phyloP scores from a whole-genome alignment of 176 grass and related monocot species.

The Triticum timopheevii region DNA sequence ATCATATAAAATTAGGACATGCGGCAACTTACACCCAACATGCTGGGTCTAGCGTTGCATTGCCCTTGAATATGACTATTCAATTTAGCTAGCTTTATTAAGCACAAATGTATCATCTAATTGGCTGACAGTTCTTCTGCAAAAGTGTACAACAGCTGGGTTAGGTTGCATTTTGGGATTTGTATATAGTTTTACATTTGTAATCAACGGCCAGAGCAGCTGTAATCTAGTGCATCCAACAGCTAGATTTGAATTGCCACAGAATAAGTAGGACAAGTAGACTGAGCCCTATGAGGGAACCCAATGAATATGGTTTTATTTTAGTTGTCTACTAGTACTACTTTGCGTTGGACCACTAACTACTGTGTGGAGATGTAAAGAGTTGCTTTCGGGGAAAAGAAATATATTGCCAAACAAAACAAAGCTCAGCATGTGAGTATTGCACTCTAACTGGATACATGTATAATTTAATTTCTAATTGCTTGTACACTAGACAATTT shows the following conservation, averaged over 20 bases:
- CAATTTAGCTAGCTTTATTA: conserved; percentile 6
- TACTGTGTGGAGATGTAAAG: neutral
- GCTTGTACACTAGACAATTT: neutral
- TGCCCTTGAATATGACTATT: neutral
- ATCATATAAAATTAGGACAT: conserved; percentile 36
- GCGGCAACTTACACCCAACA: conserved; percentile 31
- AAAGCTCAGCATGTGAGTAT: neutral
- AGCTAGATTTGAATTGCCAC: conserved; percentile 40
- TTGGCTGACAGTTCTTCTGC: conserved; percentile 22
- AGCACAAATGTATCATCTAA: neutral
- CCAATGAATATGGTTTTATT: conserved; percentile 4
- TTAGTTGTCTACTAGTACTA: conserved; percentile 13
- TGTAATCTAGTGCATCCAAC: conserved; percentile 34
- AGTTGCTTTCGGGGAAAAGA: conserved; percentile 14
- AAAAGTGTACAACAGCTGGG: conserved; percentile 10
- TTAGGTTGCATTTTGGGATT: conserved; percentile 12
- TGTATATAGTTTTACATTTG: conserved; percentile 13
- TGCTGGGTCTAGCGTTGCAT: conserved; percentile 18
- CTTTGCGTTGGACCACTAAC: conserved; percentile 20
- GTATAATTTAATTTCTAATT: neutral
- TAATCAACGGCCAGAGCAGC: neutral
- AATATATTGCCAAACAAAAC: conserved; percentile 14
- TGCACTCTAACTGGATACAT: neutral
- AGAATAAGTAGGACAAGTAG: conserved; percentile 25
- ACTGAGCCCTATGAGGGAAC: neutral